These are phyloP conservation scores for Rhizophagus sp. DNA, from an alignment of 192 early-diverging fungal genomes.

Conservation along the genomic window DNA sequence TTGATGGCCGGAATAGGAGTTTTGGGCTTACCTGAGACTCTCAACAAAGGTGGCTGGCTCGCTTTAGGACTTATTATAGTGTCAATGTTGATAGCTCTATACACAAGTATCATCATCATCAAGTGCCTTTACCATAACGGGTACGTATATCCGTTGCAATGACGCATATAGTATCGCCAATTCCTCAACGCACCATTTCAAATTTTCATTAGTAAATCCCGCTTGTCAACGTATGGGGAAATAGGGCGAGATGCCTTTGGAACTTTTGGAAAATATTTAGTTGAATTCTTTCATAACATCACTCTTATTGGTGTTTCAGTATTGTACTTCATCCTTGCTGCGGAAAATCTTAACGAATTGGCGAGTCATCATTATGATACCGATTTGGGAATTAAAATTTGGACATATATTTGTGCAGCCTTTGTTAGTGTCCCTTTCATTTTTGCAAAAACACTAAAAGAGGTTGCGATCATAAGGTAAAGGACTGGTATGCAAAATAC, in stretches of 20 bases:
- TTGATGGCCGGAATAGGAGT: constrained; percentile 69
- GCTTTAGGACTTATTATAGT: constrained; percentile 69
- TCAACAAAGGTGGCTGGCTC: constrained; percentile 77
- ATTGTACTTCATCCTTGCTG: constrained; percentile 76
- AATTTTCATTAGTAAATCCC: constrained; percentile 39
- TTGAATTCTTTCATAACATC: constrained; percentile 63
- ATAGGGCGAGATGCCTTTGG: constrained; percentile 78
- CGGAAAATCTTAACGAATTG: constrained; percentile 66
- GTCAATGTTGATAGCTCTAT: constrained; percentile 67
- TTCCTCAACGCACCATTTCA: not conserved
- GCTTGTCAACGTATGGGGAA: constrained; percentile 63
- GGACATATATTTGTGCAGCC: constrained; percentile 64
- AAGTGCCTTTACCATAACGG: constrained; percentile 71
- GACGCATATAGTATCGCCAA: not conserved
- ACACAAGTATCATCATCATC: constrained; percentile 73
- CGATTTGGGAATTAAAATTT: constrained; percentile 49
- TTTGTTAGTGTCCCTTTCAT: constrained; percentile 75
- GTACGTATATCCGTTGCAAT: not conserved
- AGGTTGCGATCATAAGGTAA: constrained; percentile 53
- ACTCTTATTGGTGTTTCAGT: constrained; percentile 70
- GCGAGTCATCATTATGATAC: constrained; percentile 43
- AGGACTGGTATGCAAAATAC: not conserved
- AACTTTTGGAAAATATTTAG: constrained; percentile 54
- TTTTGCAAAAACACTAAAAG: constrained; percentile 74
- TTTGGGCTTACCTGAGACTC: constrained; percentile 80